Base-by-base conservation (phyloP, 192 early-diverging fungal species). In the Dispira simplex region DNA sequence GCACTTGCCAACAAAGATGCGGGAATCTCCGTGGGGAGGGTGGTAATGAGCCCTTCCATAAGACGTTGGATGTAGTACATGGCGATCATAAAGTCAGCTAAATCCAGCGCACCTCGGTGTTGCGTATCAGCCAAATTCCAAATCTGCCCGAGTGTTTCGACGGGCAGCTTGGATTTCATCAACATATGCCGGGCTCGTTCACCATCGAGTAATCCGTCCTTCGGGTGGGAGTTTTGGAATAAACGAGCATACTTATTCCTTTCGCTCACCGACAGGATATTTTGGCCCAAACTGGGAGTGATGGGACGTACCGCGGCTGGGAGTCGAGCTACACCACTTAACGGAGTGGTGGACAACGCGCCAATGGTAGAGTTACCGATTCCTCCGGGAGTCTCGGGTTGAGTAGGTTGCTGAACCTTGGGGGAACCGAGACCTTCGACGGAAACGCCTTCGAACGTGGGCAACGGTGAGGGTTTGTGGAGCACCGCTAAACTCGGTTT, bases 1-100 rank as follows among this genome's bases (percentile, higher is more conserved):
- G 62, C 21, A 66, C 55, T 54, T 44, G 63, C 46, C 78, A 67
- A 86, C 54, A 85, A 67, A n/a, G 78, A 68, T 14, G 79, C 68
- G 12, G 95, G 89, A 20, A 92, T 71, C 8, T 71, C 63, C 8
- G 75, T 52, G 14, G 95, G 95, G n/a, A 95, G 74, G 27, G 76
- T 73, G 46, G 74, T 68, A 44, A 83, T 73, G 20, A 77, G 78
- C 39, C 86, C 87, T 58, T 87, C 81, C 82, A 91, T 91, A 20
- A 87, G 72, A 62, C 83, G 79, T 18, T 86, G 81, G 60, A 98
- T 85, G 64, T 90, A 86, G 67, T 83, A 81, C 92, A 98, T 95
- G 46, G 91, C 91, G 56, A 91, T 83, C 47, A 87, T 80, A 70
- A 98, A 98, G 68, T 94, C 91, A 11, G 81, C 74, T 57, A 89